Conservation (phyloP, 352 stramenopile species). For the Stephanocyclus meneghinianus region DNA sequence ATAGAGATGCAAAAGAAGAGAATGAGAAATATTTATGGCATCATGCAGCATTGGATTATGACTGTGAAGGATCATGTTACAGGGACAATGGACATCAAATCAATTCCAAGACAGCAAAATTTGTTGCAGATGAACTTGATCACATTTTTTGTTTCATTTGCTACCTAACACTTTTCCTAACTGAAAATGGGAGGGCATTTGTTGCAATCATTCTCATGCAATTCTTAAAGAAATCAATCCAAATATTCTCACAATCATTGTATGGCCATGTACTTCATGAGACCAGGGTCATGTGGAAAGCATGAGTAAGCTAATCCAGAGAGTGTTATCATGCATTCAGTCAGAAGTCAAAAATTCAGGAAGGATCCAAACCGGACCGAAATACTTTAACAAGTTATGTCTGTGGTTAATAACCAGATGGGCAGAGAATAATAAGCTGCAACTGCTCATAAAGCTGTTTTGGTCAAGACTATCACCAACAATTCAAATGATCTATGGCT, state of each 20-base stretch:
- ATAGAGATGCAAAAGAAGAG: constrained; percentile 10
- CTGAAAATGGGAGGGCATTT: constrained; percentile 17
- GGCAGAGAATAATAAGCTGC: not conserved
- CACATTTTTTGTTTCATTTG: constrained; percentile 6
- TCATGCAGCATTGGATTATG: not conserved
- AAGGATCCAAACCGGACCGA: constrained; percentile 14
- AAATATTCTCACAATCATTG: constrained; percentile 12
- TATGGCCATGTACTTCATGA: constrained; percentile 1
- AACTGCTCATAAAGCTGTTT: constrained; percentile 5
- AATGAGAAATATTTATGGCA: constrained; percentile 3
- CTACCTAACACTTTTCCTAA: not conserved
- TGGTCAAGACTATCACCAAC: not conserved
- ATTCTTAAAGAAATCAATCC: constrained; percentile 4
- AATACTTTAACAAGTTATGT: not conserved
- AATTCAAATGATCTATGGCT: not conserved
- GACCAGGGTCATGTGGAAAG: constrained; percentile 28
- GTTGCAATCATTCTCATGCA: not conserved
- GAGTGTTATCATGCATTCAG: not conserved
- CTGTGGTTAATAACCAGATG: constrained; percentile 2
- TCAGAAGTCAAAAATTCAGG: not conserved
- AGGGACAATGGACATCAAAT: not conserved
- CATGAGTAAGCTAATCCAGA: constrained; percentile 20
- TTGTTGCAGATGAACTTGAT: not conserved
- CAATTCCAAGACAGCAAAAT: constrained; percentile 9
- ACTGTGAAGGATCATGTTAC: constrained; percentile 4